Evolutionary conservation across 1,139 yeast species (phyloP).

Genomic region (Ogataea hybrid): DNA sequence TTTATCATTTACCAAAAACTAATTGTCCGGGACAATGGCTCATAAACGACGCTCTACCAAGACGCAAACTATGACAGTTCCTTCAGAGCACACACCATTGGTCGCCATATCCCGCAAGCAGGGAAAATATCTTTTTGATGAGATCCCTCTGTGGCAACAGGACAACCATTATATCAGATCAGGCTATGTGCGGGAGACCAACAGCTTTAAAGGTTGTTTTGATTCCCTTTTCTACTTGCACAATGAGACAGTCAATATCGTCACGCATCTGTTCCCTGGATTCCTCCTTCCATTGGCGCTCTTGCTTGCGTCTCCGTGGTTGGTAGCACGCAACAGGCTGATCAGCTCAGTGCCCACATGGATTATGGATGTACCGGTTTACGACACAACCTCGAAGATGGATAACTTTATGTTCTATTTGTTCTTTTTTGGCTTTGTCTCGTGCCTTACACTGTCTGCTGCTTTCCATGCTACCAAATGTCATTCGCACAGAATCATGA

Average conservation of each 20-base stretch:
- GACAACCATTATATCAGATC: slow-evolving; percentile 71
- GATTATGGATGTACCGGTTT: slow-evolving; percentile 38
- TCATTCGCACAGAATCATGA: too few relatives aligned
- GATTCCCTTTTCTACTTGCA: slow-evolving; percentile 66
- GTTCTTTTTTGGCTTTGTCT: slow-evolving; percentile 49
- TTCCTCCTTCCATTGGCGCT: slow-evolving; percentile 35
- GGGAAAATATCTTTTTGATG: slow-evolving; percentile 21
- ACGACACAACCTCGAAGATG: slow-evolving; percentile 41
- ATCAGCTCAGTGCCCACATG: slow-evolving; percentile 25
- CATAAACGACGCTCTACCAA: background rate
- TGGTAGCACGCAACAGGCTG: slow-evolving; percentile 21
- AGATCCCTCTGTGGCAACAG: too few relatives aligned
- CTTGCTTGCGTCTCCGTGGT: slow-evolving; percentile 23
- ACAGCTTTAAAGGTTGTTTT: slow-evolving; percentile 49
- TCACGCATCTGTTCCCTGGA: slow-evolving; percentile 77
- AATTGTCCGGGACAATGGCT: background rate
- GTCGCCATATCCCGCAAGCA: background rate
- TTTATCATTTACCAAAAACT: too few relatives aligned
- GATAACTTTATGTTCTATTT: slow-evolving; percentile 45
- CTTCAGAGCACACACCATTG: background rate
- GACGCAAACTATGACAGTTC: background rate
- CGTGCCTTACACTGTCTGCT: slow-evolving; percentile 73
- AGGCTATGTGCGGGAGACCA: slow-evolving; percentile 76
- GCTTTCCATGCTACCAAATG: slow-evolving; percentile 73
- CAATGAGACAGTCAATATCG: slow-evolving; percentile 82